These are phyloP conservation scores for Aulographum hederae DNA, from an alignment of 2,329 filamentous ascomycete species.

Conservation along the genomic window DNA sequence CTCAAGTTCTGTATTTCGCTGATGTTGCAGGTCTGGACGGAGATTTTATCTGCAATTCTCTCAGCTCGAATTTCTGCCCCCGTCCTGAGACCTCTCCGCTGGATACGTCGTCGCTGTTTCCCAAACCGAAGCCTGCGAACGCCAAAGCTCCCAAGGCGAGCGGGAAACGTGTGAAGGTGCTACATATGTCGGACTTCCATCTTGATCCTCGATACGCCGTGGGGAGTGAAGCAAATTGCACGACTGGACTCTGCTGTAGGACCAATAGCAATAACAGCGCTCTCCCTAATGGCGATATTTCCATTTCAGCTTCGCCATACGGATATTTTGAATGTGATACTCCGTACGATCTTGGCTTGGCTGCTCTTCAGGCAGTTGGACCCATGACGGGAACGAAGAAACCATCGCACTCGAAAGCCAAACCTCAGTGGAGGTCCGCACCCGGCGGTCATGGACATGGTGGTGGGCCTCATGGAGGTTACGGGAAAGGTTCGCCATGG, in stretches of 20 bases:
- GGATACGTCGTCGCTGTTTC: constrained; percentile 28
- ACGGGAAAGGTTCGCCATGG: too few relatives aligned
- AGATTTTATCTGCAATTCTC: constrained; percentile 34
- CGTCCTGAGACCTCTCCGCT: constrained; percentile 25
- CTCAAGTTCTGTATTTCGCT: constrained; percentile 35
- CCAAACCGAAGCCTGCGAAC: constrained; percentile 34
- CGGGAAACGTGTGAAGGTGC: constrained; percentile 35
- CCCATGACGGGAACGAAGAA: constrained; percentile 35
- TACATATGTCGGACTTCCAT: constrained; percentile 38
- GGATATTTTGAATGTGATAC: constrained; percentile 39
- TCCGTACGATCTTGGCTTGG: constrained; percentile 37
- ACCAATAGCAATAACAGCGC: constrained; percentile 20
- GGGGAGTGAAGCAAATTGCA: constrained; percentile 35
- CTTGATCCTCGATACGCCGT: constrained; percentile 35
- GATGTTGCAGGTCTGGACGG: constrained; percentile 36
- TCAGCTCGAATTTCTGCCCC: constrained; percentile 30
- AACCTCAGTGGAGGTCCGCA: too few relatives aligned
- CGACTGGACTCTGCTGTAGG: constrained; percentile 32
- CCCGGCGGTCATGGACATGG: too few relatives aligned
- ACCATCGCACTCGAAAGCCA: too few relatives aligned
- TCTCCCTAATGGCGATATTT: constrained; percentile 15
- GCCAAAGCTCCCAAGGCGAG: constrained; percentile 25
- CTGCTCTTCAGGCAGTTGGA: constrained; percentile 35
- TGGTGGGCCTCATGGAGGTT: too few relatives aligned
- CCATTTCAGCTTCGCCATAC: constrained; percentile 32